Evolutionary conservation across 441 rosid genomes (phyloP), one percentile per base, ranked within the genome.

Genomic region (Erodium moschatum): DNA sequence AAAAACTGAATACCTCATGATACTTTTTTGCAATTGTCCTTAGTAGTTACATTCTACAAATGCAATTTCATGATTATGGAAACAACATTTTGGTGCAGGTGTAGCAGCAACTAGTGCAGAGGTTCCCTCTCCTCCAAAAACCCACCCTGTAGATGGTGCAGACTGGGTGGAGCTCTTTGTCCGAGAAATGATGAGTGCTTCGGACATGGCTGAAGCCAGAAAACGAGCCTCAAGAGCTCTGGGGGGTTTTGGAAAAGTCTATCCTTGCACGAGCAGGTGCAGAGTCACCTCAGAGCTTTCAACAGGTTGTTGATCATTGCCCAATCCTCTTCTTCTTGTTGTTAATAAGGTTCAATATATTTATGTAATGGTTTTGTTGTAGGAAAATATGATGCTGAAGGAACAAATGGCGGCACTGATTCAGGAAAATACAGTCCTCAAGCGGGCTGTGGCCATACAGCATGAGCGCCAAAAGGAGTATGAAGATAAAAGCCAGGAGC

Each of bases 161-260:
- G 85, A 76, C 31, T 84, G 89, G 87, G 85, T 90, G 42, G 96
- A 92, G 75, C 84, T 88, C 42, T 92, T 92, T 77, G 92, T 92
- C 10, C 79, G 83, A 73, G 94, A 92, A 79, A 92, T 92, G 89
- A 75, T 65, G 82, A 84, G 80, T 75, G 86, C 97, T 68, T 83
- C 92, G n/a, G 82, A 87, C 64, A 81, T 90, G 72, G 91, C 89
- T 76, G 92, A 92, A 77, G 98, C 98, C 16, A 88, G 85, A 84
- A 80, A 79, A 64, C 98, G 97, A 74, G 96, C 96, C 72, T 79
- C 93, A 3, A 85, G 85, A 79, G 95, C 94, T 6, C 77, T 93
- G 15, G 90, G 87, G 87, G 79, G 88, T 68, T 70, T 79, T 93
- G 40, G 98, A 93, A 82, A 90, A 86, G 80, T 87, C 97, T 29